phyloP scores from a whole-genome alignment of 768 basidiomycete species.

The Tylopilus subfusipes region DNA sequence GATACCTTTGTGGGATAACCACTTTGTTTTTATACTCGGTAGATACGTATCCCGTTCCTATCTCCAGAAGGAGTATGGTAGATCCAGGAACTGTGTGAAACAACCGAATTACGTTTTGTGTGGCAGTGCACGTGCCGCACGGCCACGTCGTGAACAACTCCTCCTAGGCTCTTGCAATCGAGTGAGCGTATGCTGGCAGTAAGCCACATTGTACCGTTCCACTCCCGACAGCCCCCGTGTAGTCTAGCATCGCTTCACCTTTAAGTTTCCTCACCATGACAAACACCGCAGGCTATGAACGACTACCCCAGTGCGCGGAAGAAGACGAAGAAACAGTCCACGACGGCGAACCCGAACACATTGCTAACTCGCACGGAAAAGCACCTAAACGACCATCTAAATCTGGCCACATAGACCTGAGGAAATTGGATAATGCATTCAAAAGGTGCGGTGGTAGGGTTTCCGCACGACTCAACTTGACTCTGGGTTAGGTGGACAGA shows the following conservation, averaged over 20 bases:
- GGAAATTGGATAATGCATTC: conserved; percentile 78
- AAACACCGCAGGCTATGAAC: conserved; percentile 45
- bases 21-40: not conserved
- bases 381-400: conserved; percentile 34
- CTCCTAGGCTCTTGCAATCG: conserved; percentile 11
- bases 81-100: not conserved
- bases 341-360: conserved; percentile 28
- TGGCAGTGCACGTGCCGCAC: conserved; percentile 20
- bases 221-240: conserved; percentile 1
- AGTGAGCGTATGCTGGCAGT: conserved; percentile 12
- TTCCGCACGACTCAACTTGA: not conserved
- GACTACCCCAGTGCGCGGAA: conserved; percentile 40
- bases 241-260: not conserved
- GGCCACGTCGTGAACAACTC: not conserved
- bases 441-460: conserved; percentile 50
- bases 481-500: conserved; percentile 66
- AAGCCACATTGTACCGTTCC: conserved; percentile 14
- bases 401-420: conserved; percentile 72
- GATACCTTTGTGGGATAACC: not conserved
- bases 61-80: no score
- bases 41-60: not conserved
- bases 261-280: conserved; percentile 34
- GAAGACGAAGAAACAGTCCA: conserved; percentile 39
- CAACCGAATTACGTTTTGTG: conserved; percentile 7
- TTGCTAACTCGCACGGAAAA: conserved; percentile 25